Conservation (phyloP, 352 stramenopile genomes). For the Globisporangium megalacanthum region DNA sequence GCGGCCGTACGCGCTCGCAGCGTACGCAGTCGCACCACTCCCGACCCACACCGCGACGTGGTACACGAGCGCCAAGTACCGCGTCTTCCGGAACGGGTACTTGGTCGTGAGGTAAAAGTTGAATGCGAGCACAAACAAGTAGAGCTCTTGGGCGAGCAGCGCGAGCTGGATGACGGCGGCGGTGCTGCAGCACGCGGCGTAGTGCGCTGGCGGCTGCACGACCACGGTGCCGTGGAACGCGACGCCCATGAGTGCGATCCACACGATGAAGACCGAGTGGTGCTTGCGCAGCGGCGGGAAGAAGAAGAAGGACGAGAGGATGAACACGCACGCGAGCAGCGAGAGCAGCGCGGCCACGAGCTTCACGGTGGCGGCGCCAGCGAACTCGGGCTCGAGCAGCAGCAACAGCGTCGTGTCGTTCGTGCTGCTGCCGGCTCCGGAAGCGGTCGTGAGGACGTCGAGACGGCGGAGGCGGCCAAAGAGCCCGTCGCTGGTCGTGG, state of each 20-base stretch:
- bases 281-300: slow-evolving; percentile 80
- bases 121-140: slow-evolving; percentile 82
- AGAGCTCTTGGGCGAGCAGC: slow-evolving; percentile 76
- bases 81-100: slow-evolving; percentile 77
- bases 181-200: slow-evolving; percentile 52
- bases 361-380: slow-evolving; percentile 44
- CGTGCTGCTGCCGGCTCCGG: neutral
- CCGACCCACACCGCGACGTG: slow-evolving; percentile 64
- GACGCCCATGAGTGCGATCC: slow-evolving; percentile 77
- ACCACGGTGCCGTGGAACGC: slow-evolving; percentile 73
- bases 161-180: slow-evolving; percentile 63
- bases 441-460: no score
- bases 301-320: slow-evolving; percentile 73
- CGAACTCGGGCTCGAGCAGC: slow-evolving; percentile 48
- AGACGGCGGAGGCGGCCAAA: slow-evolving; percentile 19
- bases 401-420: slow-evolving; percentile 1
- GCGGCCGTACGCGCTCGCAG: slow-evolving; percentile 35
- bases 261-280: slow-evolving; percentile 73
- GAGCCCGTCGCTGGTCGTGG: slow-evolving; percentile 22
- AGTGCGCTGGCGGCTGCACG: slow-evolving; percentile 37
- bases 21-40: slow-evolving; percentile 40
- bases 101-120: slow-evolving; percentile 87
- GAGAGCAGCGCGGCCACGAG: slow-evolving; percentile 62
- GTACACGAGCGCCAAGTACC: slow-evolving; percentile 63
- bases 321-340: slow-evolving; percentile 67